phyloP scores from a whole-genome alignment of 139 green algal genomes.

The Haematococcus lacustris region DNA sequence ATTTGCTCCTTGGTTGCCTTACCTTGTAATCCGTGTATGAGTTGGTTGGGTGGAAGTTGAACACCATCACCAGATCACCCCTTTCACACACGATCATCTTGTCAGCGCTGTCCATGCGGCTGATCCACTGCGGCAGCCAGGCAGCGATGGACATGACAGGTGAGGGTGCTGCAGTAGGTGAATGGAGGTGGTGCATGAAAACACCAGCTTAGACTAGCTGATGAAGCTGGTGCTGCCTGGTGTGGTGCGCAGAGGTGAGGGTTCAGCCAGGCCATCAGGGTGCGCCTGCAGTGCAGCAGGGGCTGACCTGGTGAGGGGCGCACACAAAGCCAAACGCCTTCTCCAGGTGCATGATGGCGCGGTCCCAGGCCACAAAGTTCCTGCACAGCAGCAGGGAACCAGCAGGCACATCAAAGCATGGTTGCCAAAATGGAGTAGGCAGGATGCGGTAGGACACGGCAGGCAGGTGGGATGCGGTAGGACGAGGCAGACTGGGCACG shows the following conservation, averaged over 20 bases:
- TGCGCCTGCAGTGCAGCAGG: too few species aligned
- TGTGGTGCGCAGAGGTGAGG: background rate
- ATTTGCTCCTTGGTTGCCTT: too few species aligned
- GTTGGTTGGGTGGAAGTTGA: conserved; percentile 98
- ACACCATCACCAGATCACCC: conserved; percentile 98
- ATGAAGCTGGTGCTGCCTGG: too few species aligned
- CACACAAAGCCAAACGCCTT: conserved; percentile 80
- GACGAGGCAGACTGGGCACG: too few species aligned
- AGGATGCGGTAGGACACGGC: too few species aligned
- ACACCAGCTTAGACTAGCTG: too few species aligned
- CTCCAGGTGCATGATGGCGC: conserved; percentile 89
- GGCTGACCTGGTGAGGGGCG: conserved; percentile 9
- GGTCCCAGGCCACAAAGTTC: conserved; percentile 28
- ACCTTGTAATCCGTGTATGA: conserved; percentile 88
- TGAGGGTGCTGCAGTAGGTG: conserved; percentile 66
- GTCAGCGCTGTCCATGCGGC: conserved; percentile 22
- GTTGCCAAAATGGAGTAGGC: too few species aligned
- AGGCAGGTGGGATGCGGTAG: too few species aligned
- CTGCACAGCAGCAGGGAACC: conserved; percentile 4
- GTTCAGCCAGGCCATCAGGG: too few species aligned
- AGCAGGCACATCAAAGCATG: background rate
- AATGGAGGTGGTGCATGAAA: too few species aligned
- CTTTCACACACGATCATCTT: conserved; percentile 80
- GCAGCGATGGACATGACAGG: too few species aligned
- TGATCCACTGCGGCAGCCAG: too few species aligned